These are phyloP conservation scores for Corchorus olitorius DNA, from an alignment of 345 rosid genomes.

Conservation along the genomic window DNA sequence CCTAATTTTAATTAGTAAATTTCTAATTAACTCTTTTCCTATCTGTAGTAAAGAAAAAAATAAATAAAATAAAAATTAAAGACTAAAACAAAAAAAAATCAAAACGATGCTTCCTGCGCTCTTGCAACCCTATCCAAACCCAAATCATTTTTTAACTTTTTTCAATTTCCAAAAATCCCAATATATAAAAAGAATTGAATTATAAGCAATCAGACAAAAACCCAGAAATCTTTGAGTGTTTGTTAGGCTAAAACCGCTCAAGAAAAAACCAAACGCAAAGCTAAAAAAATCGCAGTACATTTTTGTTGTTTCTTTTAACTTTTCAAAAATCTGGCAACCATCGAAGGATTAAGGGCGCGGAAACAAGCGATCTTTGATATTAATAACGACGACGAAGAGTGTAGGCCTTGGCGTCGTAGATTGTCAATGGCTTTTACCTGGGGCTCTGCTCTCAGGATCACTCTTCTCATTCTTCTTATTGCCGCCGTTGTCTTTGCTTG, in stretches of 20 bases:
- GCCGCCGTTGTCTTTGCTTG: constrained; percentile 73
- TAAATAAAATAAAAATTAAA: background rate
- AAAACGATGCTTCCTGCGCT: constrained; percentile 15
- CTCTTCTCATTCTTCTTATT: constrained; percentile 64
- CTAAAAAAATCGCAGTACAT: background rate
- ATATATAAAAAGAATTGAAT: background rate
- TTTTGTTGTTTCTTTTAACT: background rate
- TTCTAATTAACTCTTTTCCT: too few relatives aligned
- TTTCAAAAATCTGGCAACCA: constrained; percentile 57
- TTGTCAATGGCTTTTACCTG: constrained; percentile 73
- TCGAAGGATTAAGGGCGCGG: constrained; percentile 51
- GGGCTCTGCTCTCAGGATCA: constrained; percentile 74
- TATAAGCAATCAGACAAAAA: background rate
- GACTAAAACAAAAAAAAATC: background rate
- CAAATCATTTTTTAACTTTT: background rate
- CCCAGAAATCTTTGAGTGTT: background rate
- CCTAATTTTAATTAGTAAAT: too few relatives aligned
- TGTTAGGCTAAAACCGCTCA: background rate
- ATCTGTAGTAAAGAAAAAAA: too few relatives aligned
- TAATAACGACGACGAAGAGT: constrained; percentile 43
- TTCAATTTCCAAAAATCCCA: background rate
- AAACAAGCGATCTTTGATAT: constrained; percentile 46
- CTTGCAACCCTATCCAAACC: constrained; percentile 1
- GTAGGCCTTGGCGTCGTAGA: constrained; percentile 63
- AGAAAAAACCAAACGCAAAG: background rate